Base-by-base conservation (phyloP, 1,139 yeast genomes). In the Pichia sp. region DNA sequence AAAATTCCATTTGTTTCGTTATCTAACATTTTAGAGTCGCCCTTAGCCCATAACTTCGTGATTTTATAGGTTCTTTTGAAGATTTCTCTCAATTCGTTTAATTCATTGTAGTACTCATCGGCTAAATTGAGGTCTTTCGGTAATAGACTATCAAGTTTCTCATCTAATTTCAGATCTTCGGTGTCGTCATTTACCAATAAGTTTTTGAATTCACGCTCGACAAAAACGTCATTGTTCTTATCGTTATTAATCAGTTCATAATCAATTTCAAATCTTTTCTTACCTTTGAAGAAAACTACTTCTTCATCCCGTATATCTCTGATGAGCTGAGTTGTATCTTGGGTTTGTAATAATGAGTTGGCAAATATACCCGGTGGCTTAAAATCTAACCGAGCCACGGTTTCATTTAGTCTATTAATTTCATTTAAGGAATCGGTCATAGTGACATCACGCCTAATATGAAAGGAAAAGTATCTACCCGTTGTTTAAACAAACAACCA, bases 301-400 rank as follows among this genome's bases (percentile, higher is more conserved):
- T 52, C 55, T 7, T 52, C 54, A 33, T 40, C 43, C 28, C 51
- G 42, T 4, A 47, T 44, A 37, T 52, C 55, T 29, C 55, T 29
- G 4, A 53, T 45, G 3, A 52, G 40, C 32, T 50, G 48, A 3
- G 53, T 53, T 11, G 55, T 45, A 38, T 50, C 54, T 3, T 29
- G n/a, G 2, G 50, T 49, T 27, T 52, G 46, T 4, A 50, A 31
- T 9, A 53, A 33, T 2, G 55, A 43, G 27, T 48, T 51, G 6
- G 54, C 44, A 34, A 51, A 53, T 4, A 49, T 44, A 0, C 49
- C 45, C 3, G 48, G 38, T 4, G 41, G 34, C 33, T 44, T 46
- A 11, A 43, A 49, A 5, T 40, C 28, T n/a, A n/a, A n/a, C 33
- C 11, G 35, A 28, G 33, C 4, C 4, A 27, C 11, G 11, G 36